A percentile compares a stretch with the other conserved stretches of the same genome.
Evolutionary conservation across 495 filamentous ascomycete genomes (phyloP).

Genomic region (Penicillium herquei): DNA sequence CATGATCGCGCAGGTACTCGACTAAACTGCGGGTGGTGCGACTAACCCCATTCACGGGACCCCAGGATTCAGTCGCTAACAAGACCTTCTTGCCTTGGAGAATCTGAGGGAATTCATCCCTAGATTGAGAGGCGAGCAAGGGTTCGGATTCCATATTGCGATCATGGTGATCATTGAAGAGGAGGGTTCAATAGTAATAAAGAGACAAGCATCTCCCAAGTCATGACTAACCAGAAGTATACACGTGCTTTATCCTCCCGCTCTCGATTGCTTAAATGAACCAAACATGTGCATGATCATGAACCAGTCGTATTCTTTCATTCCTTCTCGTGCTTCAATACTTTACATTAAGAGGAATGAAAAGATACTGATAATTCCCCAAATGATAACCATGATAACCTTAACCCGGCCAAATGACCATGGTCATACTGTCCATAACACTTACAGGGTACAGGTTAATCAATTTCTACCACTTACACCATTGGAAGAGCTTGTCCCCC

Average conservation of each 20-base stretch:
- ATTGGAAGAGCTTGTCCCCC: too few relatives aligned
- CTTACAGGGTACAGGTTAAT: too few relatives aligned
- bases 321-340: conserved; percentile 8
- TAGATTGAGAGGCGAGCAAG: conserved; percentile 9
- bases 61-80: conserved; percentile 62
- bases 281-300: not conserved
- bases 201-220: not conserved
- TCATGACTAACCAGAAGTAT: too few relatives aligned
- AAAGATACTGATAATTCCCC: not conserved
- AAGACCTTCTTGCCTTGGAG: conserved; percentile 55
- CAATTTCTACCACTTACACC: too few relatives aligned
- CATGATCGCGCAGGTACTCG: conserved; percentile 56
- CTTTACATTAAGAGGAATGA: not conserved
- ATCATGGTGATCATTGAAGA: conserved; percentile 12
- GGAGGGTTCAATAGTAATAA: not conserved
- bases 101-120: conserved; percentile 40
- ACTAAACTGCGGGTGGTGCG: conserved; percentile 61
- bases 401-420: not conserved
- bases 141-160: conserved; percentile 9
- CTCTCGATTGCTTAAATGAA: not conserved
- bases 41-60: conserved; percentile 65
- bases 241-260: not conserved
- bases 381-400: too few relatives aligned
- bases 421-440: too few relatives aligned
- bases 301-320: not conserved